Percentiles rank a stretch among this genome's conserved stretches.
These are phyloP conservation scores for Fragilariopsis cylindrus DNA, from an alignment of 108 stramenopile genomes.

Conservation along the genomic window DNA sequence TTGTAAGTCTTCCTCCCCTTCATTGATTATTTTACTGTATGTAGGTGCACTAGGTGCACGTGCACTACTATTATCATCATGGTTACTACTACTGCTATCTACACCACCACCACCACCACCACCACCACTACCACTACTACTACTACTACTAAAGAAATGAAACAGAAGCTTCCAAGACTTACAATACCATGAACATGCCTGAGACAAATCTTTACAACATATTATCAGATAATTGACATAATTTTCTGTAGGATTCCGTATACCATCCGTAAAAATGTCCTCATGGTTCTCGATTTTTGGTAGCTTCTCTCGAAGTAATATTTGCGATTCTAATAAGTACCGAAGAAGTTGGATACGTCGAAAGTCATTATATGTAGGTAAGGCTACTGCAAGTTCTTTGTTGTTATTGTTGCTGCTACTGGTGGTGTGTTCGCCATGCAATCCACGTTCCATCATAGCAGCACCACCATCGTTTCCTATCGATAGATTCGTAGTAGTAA, in stretches of 20 bases:
- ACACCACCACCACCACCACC: too few relatives aligned
- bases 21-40: not conserved
- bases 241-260: conserved; percentile 46
- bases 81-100: not conserved
- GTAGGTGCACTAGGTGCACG: not conserved
- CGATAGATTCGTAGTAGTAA: not conserved
- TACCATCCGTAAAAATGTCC: conserved; percentile 31
- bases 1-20: not conserved
- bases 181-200: conserved; percentile 44
- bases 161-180: conserved; percentile 34
- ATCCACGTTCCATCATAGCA: too few relatives aligned
- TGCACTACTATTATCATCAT: not conserved
- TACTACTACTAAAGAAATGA: conserved; percentile 14
- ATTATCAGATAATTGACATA: conserved; percentile 43
- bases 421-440: too few relatives aligned
- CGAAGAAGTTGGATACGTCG: conserved; percentile 25
- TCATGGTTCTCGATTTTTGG: conserved; percentile 43
- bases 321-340: conserved; percentile 43
- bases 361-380: conserved; percentile 3
- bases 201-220: conserved; percentile 32
- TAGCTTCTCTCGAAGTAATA: conserved; percentile 58
- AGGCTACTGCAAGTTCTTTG: not conserved
- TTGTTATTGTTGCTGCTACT: not conserved
- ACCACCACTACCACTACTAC: not conserved
- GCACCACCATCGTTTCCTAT: too few relatives aligned